A percentile compares a stretch with the other conserved stretches of the same genome.
phyloP scores from a whole-genome alignment of 495 filamentous ascomycete genomes.

The Pyrenula aspistea region DNA sequence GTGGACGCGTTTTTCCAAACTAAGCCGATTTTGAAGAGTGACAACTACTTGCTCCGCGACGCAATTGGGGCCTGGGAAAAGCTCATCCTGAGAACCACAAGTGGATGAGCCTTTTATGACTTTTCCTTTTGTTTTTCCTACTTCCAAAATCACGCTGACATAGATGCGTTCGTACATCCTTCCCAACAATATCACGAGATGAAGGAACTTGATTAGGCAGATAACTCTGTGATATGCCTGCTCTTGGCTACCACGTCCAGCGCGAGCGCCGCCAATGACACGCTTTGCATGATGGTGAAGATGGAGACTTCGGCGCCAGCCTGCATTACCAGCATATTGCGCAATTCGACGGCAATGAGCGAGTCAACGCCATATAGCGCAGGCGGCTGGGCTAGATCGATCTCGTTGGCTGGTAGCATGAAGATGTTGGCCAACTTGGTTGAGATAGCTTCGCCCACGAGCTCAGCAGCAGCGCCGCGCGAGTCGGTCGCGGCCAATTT shows the following conservation, averaged over 20 bases:
- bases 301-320: constrained; percentile 23
- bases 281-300: constrained; percentile 29
- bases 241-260: constrained; percentile 2
- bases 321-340: constrained; percentile 19
- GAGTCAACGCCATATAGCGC: constrained; percentile 22
- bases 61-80: too few species aligned
- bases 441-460: constrained; percentile 5
- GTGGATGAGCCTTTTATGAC: background rate
- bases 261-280: constrained; percentile 15
- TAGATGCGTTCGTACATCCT: background rate
- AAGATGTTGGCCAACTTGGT: constrained; percentile 8
- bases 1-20: too few species aligned
- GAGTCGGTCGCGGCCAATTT: background rate
- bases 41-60: too few species aligned
- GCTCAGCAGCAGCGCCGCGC: background rate
- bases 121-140: background rate
- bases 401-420: constrained; percentile 7
- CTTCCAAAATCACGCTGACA: too few species aligned
- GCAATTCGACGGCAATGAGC: constrained; percentile 21
- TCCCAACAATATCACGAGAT: background rate
- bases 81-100: too few species aligned
- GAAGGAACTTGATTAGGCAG: background rate
- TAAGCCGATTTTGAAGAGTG: too few species aligned
- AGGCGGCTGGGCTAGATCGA: constrained; percentile 7
- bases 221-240: background rate